These are phyloP conservation scores for Mycena filopes DNA, from an alignment of 768 basidiomycete species.

Conservation along the genomic window DNA sequence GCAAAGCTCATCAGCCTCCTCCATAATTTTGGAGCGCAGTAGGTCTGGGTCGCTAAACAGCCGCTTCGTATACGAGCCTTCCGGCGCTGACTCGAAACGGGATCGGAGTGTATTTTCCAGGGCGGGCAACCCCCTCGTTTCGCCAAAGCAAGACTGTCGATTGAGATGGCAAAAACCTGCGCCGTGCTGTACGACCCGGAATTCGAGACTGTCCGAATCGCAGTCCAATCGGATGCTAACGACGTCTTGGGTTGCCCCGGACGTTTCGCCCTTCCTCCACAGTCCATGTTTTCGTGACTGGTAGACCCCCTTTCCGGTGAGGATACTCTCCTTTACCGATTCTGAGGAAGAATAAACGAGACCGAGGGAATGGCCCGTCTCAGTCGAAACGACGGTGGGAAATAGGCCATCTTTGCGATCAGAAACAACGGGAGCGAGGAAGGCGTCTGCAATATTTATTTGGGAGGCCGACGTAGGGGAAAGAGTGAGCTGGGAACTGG, in stretches of 20 bases:
- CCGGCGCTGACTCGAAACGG: slow-evolving; percentile 80
- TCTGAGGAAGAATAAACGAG: slow-evolving; percentile 94
- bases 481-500: slow-evolving; percentile 75
- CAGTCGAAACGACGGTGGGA: slow-evolving; percentile 90
- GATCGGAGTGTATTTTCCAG: slow-evolving; percentile 83
- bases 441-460: slow-evolving; percentile 85
- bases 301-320: slow-evolving; percentile 92
- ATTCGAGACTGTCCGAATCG: slow-evolving; percentile 92
- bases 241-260: slow-evolving; percentile 92
- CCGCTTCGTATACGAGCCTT: slow-evolving; percentile 91
- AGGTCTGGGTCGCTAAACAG: slow-evolving; percentile 86
- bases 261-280: slow-evolving; percentile 97
- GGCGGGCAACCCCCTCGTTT: slow-evolving; percentile 77
- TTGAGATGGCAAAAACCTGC: slow-evolving; percentile 95
- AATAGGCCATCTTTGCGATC: slow-evolving; percentile 94
- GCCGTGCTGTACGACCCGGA: slow-evolving; percentile 89
- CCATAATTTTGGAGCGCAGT: slow-evolving; percentile 94
- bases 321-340: slow-evolving; percentile 87
- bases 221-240: slow-evolving; percentile 88
- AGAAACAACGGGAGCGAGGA: slow-evolving; percentile 82
- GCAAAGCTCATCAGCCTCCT: slow-evolving; percentile 98
- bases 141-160: slow-evolving; percentile 90
- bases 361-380: slow-evolving; percentile 83
- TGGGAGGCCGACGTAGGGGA: slow-evolving; percentile 61
- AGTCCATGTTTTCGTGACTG: slow-evolving; percentile 96